These are phyloP conservation scores for Phytophthora tentaculata DNA, from an alignment of 352 stramenopile species.

Conservation along the genomic window DNA sequence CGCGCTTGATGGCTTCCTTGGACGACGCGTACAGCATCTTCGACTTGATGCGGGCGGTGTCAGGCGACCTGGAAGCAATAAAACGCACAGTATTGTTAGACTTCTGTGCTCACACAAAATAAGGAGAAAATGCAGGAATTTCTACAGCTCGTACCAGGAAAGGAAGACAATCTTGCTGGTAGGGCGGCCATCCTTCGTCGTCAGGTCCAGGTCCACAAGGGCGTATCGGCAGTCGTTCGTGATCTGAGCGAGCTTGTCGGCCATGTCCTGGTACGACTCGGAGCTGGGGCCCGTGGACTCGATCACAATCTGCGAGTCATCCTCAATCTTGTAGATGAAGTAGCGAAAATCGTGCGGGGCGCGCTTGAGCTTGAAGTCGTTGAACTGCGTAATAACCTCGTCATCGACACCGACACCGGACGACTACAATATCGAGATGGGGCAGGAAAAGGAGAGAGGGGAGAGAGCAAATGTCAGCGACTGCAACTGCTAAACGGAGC, in stretches of 20 bases:
- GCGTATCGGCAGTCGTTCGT: conserved; percentile 89
- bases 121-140: not conserved
- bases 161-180: conserved; percentile 93
- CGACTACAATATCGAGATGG: conserved; percentile 55
- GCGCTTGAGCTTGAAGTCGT: conserved; percentile 96
- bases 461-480: conserved; percentile 1
- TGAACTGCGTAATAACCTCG: conserved; percentile 93
- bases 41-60: conserved; percentile 91
- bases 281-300: conserved; percentile 77
- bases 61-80: conserved; percentile 78
- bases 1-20: conserved; percentile 95
- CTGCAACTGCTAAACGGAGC: not conserved
- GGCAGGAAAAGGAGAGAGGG: conserved; percentile 1
- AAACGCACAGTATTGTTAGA: conserved; percentile 1
- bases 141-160: conserved; percentile 70
- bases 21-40: conserved; percentile 97
- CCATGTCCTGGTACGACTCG: conserved; percentile 92
- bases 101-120: not conserved
- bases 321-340: conserved; percentile 97
- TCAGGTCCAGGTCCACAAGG: conserved; percentile 91
- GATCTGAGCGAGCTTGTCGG: conserved; percentile 71
- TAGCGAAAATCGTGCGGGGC: conserved; percentile 93
- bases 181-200: conserved; percentile 88
- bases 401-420: conserved; percentile 94
- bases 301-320: conserved; percentile 94